Conservation (phyloP, 352 stramenopile species). For the Pythium chondricola region DNA sequence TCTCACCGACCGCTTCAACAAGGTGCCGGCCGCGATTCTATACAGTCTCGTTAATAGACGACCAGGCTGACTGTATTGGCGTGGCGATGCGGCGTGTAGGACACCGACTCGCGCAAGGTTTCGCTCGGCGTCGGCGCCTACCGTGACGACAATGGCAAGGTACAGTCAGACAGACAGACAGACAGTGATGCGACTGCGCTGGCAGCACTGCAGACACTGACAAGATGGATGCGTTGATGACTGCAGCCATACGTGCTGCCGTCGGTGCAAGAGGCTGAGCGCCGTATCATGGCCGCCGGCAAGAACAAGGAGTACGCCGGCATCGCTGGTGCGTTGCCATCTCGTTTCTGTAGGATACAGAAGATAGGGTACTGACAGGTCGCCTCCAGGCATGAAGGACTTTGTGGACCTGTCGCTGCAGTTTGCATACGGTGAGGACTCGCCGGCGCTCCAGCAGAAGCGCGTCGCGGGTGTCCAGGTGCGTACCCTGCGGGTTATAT, state of each 20-base stretch:
- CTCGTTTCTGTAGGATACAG: background rate
- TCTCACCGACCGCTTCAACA: conserved; percentile 89
- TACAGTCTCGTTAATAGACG: too few species aligned
- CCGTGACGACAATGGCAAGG: conserved; percentile 90
- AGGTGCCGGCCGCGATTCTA: too few species aligned
- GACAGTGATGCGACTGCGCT: background rate
- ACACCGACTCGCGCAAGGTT: conserved; percentile 92
- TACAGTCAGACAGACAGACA: conserved; percentile 1
- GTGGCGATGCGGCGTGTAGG: conserved; percentile 46
- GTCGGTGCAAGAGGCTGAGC: conserved; percentile 96
- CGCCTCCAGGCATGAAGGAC: conserved; percentile 78
- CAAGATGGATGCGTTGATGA: conserved; percentile 1
- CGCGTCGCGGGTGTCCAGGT: conserved; percentile 93
- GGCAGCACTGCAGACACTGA: background rate
- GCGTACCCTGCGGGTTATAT: background rate
- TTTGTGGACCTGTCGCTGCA: conserved; percentile 95
- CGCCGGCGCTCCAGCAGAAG: conserved; percentile 81
- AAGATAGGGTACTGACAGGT: background rate
- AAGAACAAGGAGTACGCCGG: conserved; percentile 98
- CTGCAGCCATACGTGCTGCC: conserved; percentile 93
- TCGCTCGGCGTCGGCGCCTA: conserved; percentile 99
- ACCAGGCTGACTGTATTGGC: too few species aligned
- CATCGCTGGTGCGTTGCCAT: conserved; percentile 63
- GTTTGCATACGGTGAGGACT: conserved; percentile 97
- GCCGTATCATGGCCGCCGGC: conserved; percentile 88